Evolutionary conservation across 2,329 filamentous ascomycete species (phyloP), one percentile per base, ranked within the genome.

Genomic region (Lizonia empirigonia): DNA sequence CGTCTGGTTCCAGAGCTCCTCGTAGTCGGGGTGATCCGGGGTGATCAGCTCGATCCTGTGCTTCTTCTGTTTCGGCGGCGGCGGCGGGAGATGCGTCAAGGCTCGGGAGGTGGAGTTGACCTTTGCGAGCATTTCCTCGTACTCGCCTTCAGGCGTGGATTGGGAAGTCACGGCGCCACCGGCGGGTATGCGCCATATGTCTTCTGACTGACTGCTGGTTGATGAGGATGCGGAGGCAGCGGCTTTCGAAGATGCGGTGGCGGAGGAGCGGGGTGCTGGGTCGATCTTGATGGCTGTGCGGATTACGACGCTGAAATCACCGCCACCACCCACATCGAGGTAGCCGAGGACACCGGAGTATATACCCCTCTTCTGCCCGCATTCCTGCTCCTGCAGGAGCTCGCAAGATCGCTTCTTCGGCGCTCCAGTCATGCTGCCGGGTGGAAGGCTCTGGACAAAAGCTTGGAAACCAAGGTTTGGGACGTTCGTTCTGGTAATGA

Each of bases 351-450:
- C 89, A 16, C 94, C 91, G 6, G 90, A 90, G 74, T 97, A 97
- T 41, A 97, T 74, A 24, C 90, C 86, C 42, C 93, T 80, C 61
- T 86, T 82, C 50, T 77, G 74, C 4, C 78, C 70, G 15, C 74
- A 75, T 73, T 96, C 92, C 33, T 96, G 80, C 3, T 79, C 75
- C 52, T 81, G 80, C 16, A 97, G 78, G 37, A 97, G 82, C 77
- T 96, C 87, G 71, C 93, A 97, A 58, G 89, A 93, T 38, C 93
- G 83, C 74, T 93, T 92, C 78, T 97, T 97, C 0, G 93, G 94
- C 0, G 93, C 93, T 6, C 94, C 94, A 2, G 93, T 97, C 94
- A 97, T 97, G 64, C 89, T 93, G 0, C 94, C 93, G 0, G 94
- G 91, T 0, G 94, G 93, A 1, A 97, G 80, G 38, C 86, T 89